These are phyloP conservation scores for Rosa persica DNA, from an alignment of 306 rosid genomes.

Conservation along the genomic window DNA sequence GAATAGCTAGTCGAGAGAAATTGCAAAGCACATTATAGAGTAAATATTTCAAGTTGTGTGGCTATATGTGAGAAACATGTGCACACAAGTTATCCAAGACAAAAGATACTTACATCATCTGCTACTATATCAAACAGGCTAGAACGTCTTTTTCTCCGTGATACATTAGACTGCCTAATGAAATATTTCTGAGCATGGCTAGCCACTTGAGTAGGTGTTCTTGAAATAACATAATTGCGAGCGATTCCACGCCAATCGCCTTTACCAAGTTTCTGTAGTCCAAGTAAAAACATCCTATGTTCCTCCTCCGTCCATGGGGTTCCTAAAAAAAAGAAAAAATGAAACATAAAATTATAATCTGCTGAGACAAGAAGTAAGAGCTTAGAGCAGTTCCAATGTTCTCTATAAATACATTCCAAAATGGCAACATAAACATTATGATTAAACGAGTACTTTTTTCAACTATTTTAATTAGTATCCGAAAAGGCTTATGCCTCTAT, in stretches of 20 bases:
- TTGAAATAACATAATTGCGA: constrained; percentile 82
- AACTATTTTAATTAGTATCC: background rate
- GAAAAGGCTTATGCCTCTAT: background rate
- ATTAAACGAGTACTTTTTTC: background rate
- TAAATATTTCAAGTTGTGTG: background rate
- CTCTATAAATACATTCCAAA: background rate
- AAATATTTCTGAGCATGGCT: constrained; percentile 99
- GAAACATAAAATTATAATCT: background rate
- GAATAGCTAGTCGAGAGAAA: background rate
- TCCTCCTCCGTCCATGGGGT: constrained; percentile 99
- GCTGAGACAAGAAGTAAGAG: background rate
- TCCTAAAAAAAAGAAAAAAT: constrained; percentile 45
- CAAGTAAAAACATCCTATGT: constrained; percentile 95
- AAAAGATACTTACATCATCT: constrained; percentile 75
- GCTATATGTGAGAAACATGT: background rate
- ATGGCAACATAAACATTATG: background rate
- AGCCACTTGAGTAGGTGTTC: constrained; percentile 99
- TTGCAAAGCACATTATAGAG: constrained; percentile 11
- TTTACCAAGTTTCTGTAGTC: constrained; percentile 95
- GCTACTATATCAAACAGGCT: constrained; percentile 91
- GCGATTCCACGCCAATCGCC: constrained; percentile 99
- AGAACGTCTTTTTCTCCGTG: constrained; percentile 94
- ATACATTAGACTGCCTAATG: constrained; percentile 88
- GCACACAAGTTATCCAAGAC: constrained; percentile 16
- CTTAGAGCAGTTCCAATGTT: background rate